Evolutionary conservation across 345 rosid genomes (phyloP).

Genomic region (Arabis hirsuta): DNA sequence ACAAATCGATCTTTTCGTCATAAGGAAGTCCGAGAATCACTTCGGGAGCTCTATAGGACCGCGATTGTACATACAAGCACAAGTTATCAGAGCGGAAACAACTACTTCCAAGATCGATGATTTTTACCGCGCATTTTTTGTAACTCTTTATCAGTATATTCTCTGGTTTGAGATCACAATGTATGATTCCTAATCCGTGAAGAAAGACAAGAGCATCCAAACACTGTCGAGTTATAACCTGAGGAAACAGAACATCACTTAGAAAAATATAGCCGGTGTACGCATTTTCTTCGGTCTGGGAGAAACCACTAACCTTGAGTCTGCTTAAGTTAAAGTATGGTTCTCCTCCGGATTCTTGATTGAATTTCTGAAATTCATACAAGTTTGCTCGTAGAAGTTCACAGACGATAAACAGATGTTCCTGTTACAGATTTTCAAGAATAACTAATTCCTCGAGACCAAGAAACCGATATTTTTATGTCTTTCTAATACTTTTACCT

Average conservation of each 20-base stretch:
- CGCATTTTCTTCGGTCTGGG: background rate
- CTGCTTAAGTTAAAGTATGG: constrained; percentile 70
- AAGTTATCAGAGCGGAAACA: constrained; percentile 84
- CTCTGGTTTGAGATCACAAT: constrained; percentile 97
- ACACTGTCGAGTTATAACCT: constrained; percentile 87
- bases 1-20: constrained; percentile 84
- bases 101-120: constrained; percentile 99
- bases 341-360: constrained; percentile 82
- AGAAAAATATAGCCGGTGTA: background rate
- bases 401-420: constrained; percentile 92
- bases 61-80: constrained; percentile 88
- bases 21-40: constrained; percentile 93
- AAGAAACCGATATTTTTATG: background rate
- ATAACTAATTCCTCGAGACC: background rate
- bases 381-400: constrained; percentile 88
- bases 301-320: constrained; percentile 68
- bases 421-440: constrained; percentile 50
- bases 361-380: constrained; percentile 90
- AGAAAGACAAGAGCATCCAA: constrained; percentile 88
- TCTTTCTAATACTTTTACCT: constrained; percentile 45
- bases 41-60: constrained; percentile 98
- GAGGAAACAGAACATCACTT: constrained; percentile 23
- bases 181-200: constrained; percentile 84
- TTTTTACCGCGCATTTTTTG: constrained; percentile 71
- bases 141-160: constrained; percentile 89